Evolutionary conservation across 2,329 filamentous ascomycete species (phyloP).

Genomic region (Epichloe aotearoae): DNA sequence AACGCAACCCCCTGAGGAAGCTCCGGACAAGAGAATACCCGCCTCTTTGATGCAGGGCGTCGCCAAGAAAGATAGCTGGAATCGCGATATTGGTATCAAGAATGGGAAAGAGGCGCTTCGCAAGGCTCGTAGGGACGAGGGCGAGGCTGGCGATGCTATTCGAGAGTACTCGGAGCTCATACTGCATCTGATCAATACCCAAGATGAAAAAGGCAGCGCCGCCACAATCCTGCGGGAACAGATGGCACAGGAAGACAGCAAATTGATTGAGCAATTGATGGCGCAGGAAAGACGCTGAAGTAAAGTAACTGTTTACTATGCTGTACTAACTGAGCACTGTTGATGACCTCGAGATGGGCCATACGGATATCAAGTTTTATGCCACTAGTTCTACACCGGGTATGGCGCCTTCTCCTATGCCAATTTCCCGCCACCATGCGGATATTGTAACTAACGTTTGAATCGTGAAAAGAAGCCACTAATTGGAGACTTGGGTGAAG

Average conservation of each 20-base stretch:
- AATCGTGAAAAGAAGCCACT: conserved; percentile 30
- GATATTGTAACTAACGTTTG: conserved; percentile 21
- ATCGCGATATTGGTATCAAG: conserved; percentile 41
- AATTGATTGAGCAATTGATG: conserved; percentile 36
- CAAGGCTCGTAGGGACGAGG: conserved; percentile 32
- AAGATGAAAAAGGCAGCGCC: conserved; percentile 18
- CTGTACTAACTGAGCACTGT: conserved; percentile 1
- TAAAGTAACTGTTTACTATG: background rate
- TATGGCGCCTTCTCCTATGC: background rate
- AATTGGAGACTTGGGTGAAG: conserved; percentile 21
- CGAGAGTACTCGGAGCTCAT: conserved; percentile 48
- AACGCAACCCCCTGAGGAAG: conserved; percentile 33
- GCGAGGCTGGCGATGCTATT: conserved; percentile 45
- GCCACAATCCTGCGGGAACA: conserved; percentile 30
- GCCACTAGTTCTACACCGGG: background rate
- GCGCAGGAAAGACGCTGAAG: conserved; percentile 26
- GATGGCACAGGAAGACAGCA: conserved; percentile 32
- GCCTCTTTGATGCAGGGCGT: conserved; percentile 21
- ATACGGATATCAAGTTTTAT: conserved; percentile 5
- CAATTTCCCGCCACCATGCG: background rate
- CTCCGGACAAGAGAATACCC: conserved; percentile 15
- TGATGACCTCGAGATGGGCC: background rate
- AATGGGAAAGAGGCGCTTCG: conserved; percentile 42
- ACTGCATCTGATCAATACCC: conserved; percentile 29
- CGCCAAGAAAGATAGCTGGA: conserved; percentile 36